Evolutionary conservation across 805 yeast species (phyloP).

Genomic region (Suhomyces canberraensis): DNA sequence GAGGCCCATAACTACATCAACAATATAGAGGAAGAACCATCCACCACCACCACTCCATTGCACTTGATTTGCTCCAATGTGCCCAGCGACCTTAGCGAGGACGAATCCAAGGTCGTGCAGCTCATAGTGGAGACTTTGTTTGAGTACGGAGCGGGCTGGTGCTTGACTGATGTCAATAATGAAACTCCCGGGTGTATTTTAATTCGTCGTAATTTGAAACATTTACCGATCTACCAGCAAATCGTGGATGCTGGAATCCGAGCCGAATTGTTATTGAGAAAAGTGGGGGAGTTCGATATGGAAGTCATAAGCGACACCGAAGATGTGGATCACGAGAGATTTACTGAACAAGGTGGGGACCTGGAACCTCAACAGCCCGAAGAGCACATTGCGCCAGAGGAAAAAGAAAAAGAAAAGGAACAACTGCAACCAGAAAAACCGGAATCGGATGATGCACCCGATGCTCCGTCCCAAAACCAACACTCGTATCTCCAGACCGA

Average conservation of each 20-base stretch:
- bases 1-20: conserved; percentile 62
- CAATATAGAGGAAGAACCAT: conserved; percentile 31
- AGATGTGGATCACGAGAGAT: conserved; percentile 25
- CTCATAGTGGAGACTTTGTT: conserved; percentile 64
- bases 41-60: conserved; percentile 69
- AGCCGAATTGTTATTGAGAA: conserved; percentile 78
- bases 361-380: conserved; percentile 4
- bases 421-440: background rate
- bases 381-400: background rate
- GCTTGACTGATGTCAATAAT: conserved; percentile 63
- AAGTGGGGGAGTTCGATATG: conserved; percentile 58
- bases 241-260: conserved; percentile 86
- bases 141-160: conserved; percentile 92
- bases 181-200: conserved; percentile 87
- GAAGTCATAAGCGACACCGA: conserved; percentile 52
- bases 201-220: conserved; percentile 45
- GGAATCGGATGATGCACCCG: conserved; percentile 11
- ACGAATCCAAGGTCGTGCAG: conserved; percentile 40
- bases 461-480: conserved; percentile 63
- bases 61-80: conserved; percentile 63
- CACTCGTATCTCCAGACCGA: conserved; percentile 61
- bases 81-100: conserved; percentile 44
- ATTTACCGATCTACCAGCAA: conserved; percentile 38
- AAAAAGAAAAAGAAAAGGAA: background rate
- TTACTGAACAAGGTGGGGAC: conserved; percentile 7